Evolutionary conservation across 352 stramenopile genomes (phyloP).

Genomic region (Phytophthora lateralis): DNA sequence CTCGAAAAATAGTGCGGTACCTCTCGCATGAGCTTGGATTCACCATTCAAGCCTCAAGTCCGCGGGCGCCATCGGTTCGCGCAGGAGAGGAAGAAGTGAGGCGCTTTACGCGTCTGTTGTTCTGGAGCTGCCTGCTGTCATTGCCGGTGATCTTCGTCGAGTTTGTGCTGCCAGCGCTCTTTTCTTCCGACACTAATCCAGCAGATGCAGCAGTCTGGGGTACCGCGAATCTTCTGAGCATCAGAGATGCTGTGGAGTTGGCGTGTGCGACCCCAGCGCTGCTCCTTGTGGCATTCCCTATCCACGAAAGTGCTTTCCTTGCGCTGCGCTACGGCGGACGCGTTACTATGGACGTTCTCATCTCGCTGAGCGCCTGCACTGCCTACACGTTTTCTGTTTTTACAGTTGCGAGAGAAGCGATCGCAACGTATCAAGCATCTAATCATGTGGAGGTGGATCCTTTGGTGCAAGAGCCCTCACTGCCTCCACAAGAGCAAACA

Average conservation of each 20-base stretch:
- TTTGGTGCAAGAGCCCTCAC: constrained; percentile 2
- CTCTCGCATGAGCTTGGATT: constrained; percentile 48
- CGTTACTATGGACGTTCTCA: constrained; percentile 82
- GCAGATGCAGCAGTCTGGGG: constrained; percentile 36
- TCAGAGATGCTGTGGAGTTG: constrained; percentile 57
- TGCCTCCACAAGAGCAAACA: constrained; percentile 13
- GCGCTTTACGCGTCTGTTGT: constrained; percentile 51
- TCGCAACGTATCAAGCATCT: constrained; percentile 5
- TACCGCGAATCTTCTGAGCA: constrained; percentile 37
- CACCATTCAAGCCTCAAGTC: constrained; percentile 56
- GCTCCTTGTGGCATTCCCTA: constrained; percentile 62
- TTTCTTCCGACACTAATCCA: constrained; percentile 24
- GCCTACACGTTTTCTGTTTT: constrained; percentile 72
- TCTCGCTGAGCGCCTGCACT: constrained; percentile 71
- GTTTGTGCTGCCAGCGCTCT: constrained; percentile 55
- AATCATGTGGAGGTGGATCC: constrained; percentile 17
- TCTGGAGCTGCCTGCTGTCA: constrained; percentile 62
- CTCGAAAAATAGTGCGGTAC: constrained; percentile 44
- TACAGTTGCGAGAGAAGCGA: constrained; percentile 29
- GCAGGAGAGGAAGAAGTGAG: constrained; percentile 43
- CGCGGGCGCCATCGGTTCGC: constrained; percentile 47
- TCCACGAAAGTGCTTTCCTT: constrained; percentile 72
- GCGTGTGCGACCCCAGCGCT: constrained; percentile 73
- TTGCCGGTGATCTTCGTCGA: constrained; percentile 61
- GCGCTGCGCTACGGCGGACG: constrained; percentile 62